A percentile compares a stretch with the other conserved stretches of the same genome.
Evolutionary conservation across 345 rosid genomes (phyloP).

Genomic region (Noccaea bulbosa): DNA sequence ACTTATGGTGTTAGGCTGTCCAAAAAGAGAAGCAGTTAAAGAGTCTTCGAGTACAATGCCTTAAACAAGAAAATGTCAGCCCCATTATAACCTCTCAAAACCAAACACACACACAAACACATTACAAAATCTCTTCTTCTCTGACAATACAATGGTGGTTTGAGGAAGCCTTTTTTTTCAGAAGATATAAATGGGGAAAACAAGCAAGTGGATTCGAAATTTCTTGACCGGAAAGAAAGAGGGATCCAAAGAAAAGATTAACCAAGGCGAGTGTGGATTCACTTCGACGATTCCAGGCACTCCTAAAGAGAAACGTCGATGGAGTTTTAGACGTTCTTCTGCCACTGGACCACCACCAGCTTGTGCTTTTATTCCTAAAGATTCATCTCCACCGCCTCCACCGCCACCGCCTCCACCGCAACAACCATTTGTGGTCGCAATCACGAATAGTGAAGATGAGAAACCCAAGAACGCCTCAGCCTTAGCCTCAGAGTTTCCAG

Average conservation of each 20-base stretch:
- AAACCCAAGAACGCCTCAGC: constrained; percentile 1
- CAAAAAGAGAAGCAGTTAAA: constrained; percentile 35
- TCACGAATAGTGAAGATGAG: constrained; percentile 17
- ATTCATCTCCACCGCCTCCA: constrained; percentile 36
- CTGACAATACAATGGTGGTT: constrained; percentile 34
- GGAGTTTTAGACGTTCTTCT: constrained; percentile 91
- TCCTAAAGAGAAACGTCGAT: constrained; percentile 78
- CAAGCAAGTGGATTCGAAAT: constrained; percentile 77
- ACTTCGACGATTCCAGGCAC: constrained; percentile 62
- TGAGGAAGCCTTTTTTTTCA: constrained; percentile 34
- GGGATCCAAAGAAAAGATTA: constrained; percentile 50
- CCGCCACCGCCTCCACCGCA: constrained; percentile 11
- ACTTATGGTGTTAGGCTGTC: constrained; percentile 48
- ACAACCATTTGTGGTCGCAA: constrained; percentile 22
- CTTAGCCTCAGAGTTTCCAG: constrained; percentile 12
- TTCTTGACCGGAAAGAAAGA: constrained; percentile 80
- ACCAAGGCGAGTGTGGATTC: constrained; percentile 44
- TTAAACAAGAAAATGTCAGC: constrained; percentile 34
- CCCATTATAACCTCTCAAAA: constrained; percentile 31
- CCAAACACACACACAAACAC: constrained; percentile 24
- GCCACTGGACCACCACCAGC: constrained; percentile 53
- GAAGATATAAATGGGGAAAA: constrained; percentile 71
- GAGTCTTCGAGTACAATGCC: constrained; percentile 33
- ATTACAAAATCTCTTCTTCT: constrained; percentile 36
- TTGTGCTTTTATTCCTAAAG: constrained; percentile 23